Base-by-base conservation (phyloP, 148 eudicot genomes). In the Vaccinium vitisidaea region DNA sequence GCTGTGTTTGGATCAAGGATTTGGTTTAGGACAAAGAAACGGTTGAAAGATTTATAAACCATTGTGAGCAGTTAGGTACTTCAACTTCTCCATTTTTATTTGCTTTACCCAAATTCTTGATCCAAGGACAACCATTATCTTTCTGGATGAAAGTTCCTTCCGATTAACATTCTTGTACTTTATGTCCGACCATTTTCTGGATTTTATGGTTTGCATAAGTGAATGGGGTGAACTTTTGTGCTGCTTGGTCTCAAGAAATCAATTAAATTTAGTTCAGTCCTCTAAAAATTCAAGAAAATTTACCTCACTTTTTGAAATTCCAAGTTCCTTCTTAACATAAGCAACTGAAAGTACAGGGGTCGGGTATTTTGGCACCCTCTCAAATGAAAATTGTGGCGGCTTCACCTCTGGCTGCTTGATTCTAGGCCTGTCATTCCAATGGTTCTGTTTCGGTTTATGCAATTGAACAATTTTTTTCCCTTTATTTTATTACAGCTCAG, bases 401-500 rank as follows among this genome's bases (percentile, higher is more conserved):
- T 43, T 43, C 46, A 0, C 46, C 46, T 43, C 55, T 27, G 63
- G 81, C 13, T 78, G 25, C 61, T 78, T 53, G 8, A 78, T 54
- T 23, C 43, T 36, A 4, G 58, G 15, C 71, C 14, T 6, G 19
- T 80, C 82, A 56, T 7, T 80, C 16, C 4, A 67, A 67, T 67
- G 25, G 53, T 36, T 80, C 21, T 58, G 50, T 54, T 19, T 30
- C 13, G 49, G 9, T 32, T 15, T 52, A n/a, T 4, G 67, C 12
- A 21, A 6, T 32, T 83, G 11, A 83, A 32, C 0, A 73, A 16
- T 4, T 6, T 5, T 13, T 32, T 23, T 67, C 14, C 18, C 75
- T 70, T 13, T 0, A 30, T 43, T 77, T 6, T n/a, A 12, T 61
- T 82, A 52, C 91, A 97, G 99, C 99, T 53, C 99, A 97, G 90